These are phyloP conservation scores for Phylloporus sp. DNA, from an alignment of 768 basidiomycete genomes.

Conservation along the genomic window DNA sequence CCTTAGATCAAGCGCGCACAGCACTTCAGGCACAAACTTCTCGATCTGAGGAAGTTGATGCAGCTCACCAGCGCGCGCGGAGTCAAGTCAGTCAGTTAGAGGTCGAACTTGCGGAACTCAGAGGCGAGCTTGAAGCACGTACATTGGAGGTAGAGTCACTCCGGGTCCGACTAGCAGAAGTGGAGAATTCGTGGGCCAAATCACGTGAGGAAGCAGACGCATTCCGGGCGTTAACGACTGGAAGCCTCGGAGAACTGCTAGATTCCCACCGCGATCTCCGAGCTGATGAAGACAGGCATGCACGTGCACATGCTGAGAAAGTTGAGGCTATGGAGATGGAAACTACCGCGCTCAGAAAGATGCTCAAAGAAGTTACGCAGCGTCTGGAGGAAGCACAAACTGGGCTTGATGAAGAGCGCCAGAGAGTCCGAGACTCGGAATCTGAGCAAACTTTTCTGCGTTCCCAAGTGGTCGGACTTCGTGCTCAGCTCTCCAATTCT, in stretches of 20 bases:
- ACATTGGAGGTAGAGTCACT: conserved; percentile 69
- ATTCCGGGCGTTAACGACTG: conserved; percentile 80
- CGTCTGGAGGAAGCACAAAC: conserved; percentile 64
- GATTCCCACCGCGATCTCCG: conserved; percentile 83
- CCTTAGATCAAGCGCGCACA: conserved; percentile 78
- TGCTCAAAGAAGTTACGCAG: conserved; percentile 74
- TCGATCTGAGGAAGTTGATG: conserved; percentile 75
- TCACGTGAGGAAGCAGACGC: conserved; percentile 92
- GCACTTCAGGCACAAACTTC: conserved; percentile 73
- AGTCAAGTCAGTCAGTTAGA: conserved; percentile 69
- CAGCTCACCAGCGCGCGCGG: conserved; percentile 63
- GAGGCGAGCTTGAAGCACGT: conserved; percentile 74
- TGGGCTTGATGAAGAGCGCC: conserved; percentile 64
- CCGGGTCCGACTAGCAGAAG: conserved; percentile 61
- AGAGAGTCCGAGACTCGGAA: conserved; percentile 58
- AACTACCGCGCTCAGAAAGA: conserved; percentile 63
- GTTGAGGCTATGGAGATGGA: conserved; percentile 77
- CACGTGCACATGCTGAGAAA: conserved; percentile 78
- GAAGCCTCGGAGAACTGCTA: conserved; percentile 78
- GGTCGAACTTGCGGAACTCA: conserved; percentile 69
- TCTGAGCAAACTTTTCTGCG: conserved; percentile 58
- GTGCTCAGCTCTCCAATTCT: conserved; percentile 65
- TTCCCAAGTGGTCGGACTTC: conserved; percentile 69
- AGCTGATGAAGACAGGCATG: conserved; percentile 74
- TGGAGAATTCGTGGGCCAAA: conserved; percentile 88